These are phyloP conservation scores for Salvia miltiorrhiza DNA, from an alignment of 257 asterid species.

Conservation along the genomic window DNA sequence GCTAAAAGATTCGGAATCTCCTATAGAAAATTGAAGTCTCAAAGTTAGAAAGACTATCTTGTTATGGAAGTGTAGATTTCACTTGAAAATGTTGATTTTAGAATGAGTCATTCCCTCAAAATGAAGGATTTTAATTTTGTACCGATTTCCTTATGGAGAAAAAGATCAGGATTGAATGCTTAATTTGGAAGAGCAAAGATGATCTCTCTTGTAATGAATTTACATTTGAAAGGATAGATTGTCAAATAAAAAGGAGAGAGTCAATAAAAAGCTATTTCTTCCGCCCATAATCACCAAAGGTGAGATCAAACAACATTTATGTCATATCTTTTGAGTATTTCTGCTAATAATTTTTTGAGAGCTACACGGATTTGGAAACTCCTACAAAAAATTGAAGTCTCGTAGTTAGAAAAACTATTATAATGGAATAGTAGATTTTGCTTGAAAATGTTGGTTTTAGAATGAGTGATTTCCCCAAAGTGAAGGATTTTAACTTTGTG, in stretches of 20 bases:
- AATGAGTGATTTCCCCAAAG: not conserved
- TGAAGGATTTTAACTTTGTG: not conserved
- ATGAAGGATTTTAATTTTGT: not conserved
- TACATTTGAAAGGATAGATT: not conserved
- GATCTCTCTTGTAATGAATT: not conserved
- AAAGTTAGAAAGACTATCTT: not conserved
- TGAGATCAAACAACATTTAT: not conserved
- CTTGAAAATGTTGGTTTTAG: not conserved
- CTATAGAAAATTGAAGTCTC: not conserved
- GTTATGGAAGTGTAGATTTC: not conserved
- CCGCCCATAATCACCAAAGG: not conserved
- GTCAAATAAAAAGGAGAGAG: not conserved
- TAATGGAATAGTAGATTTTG: not conserved
- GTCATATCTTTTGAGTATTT: not conserved
- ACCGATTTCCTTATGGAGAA: not conserved
- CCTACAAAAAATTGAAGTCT: not conserved
- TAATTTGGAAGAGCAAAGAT: not conserved
- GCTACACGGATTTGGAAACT: not conserved
- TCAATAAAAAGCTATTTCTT: not conserved
- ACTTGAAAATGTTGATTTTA: not conserved
- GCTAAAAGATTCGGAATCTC: not conserved
- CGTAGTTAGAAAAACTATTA: not conserved
- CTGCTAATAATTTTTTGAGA: not conserved
- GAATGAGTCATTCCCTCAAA: not conserved
- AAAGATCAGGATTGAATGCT: not conserved